Conservation (phyloP, 2,329 filamentous ascomycete species). For the Triangularia setosa region DNA sequence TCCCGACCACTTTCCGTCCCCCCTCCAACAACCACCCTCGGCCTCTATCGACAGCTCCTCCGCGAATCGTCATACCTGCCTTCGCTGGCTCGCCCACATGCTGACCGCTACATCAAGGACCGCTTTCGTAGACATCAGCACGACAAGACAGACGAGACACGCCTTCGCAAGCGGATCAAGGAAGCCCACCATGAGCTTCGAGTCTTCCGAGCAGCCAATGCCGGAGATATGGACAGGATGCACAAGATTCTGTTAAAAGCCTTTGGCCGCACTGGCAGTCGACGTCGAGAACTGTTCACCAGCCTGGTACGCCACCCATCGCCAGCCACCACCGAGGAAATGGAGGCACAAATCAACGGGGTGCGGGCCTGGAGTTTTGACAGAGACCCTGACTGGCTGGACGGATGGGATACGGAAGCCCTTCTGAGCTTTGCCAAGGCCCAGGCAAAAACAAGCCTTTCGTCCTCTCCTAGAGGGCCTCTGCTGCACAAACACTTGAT, state of each 20-base stretch:
- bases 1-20: slow-evolving; percentile 34
- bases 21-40: slow-evolving; percentile 30
- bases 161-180: slow-evolving; percentile 31
- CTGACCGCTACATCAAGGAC: slow-evolving; percentile 40
- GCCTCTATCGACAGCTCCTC: slow-evolving; percentile 25
- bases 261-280: slow-evolving; percentile 51
- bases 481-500: slow-evolving; percentile 29
- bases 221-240: slow-evolving; percentile 47
- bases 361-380: slow-evolving; percentile 1
- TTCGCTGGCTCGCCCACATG: slow-evolving; percentile 43
- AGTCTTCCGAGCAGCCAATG: slow-evolving; percentile 49
- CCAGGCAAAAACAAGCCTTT: slow-evolving; percentile 35
- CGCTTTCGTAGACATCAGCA: slow-evolving; percentile 43
- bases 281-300: slow-evolving; percentile 46
- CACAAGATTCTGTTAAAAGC: slow-evolving; percentile 43
- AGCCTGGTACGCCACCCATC: slow-evolving; percentile 36
- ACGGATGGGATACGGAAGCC: slow-evolving; percentile 48
- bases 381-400: slow-evolving; percentile 39
- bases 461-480: slow-evolving; percentile 28
- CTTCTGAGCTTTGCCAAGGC: slow-evolving; percentile 39
- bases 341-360: slow-evolving; percentile 34
- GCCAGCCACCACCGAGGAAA: slow-evolving; percentile 38
- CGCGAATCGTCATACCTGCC: slow-evolving; percentile 58
- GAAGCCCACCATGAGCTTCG: slow-evolving; percentile 43
- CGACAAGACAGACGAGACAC: slow-evolving; percentile 19